Conservation (phyloP, 1,284 basidiomycete genomes). For the Vanrija pseudolonga region DNA sequence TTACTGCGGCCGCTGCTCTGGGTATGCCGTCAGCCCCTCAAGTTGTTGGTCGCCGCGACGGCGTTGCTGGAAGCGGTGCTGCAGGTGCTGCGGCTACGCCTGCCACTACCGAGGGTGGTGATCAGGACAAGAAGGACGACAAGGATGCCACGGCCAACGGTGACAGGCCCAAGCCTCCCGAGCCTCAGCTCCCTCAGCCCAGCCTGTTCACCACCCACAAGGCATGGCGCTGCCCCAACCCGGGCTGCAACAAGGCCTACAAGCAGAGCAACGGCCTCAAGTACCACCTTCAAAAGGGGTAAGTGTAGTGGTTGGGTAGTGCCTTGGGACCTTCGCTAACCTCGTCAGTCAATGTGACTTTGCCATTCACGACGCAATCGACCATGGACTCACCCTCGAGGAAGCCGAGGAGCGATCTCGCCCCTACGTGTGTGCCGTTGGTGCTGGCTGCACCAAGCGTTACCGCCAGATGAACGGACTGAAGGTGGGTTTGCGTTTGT, state of each 20-base stretch:
- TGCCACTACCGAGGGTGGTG: neutral
- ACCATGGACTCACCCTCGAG: constrained; percentile 69
- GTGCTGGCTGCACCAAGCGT: constrained; percentile 77
- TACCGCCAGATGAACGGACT: constrained; percentile 99
- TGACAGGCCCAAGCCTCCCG: constrained; percentile 17
- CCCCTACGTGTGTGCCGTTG: constrained; percentile 83
- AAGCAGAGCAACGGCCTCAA: constrained; percentile 96
- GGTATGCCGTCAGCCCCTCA: constrained; percentile 40
- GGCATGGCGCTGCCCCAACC: constrained; percentile 94
- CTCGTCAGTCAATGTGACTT: constrained; percentile 73
- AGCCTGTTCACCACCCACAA: constrained; percentile 59
- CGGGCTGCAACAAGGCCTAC: constrained; percentile 97
- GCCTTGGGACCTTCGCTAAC: constrained; percentile 53
- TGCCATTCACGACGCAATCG: constrained; percentile 65
- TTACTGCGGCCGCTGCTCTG: constrained; percentile 33
- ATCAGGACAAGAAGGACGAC: constrained; percentile 1
- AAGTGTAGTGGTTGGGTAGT: neutral
- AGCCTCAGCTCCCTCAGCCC: constrained; percentile 39
- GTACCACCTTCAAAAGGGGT: constrained; percentile 77
- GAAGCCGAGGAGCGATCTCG: constrained; percentile 75
- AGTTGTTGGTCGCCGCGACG: constrained; percentile 19
- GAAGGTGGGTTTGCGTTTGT: constrained; percentile 49
- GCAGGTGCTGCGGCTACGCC: constrained; percentile 1
- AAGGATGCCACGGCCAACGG: constrained; percentile 7
- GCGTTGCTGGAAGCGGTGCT: constrained; percentile 2